These are phyloP conservation scores for Choiromyces venosus DNA, from an alignment of 495 filamentous ascomycete species.

Conservation along the genomic window DNA sequence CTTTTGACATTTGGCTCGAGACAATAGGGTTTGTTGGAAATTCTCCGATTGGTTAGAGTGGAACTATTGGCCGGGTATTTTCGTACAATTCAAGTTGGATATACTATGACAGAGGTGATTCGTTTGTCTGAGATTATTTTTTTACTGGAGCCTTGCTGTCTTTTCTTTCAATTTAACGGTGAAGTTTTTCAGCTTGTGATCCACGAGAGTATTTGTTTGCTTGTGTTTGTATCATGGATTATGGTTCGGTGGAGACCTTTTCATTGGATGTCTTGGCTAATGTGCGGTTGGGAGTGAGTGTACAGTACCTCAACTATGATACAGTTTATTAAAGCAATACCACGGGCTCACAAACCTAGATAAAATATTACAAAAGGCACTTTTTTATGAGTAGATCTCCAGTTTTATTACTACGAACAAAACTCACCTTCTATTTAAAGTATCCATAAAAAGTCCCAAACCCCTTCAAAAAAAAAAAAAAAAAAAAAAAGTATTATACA, in stretches of 20 bases:
- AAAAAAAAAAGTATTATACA: not conserved
- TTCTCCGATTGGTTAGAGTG: not conserved
- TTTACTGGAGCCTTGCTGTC: not conserved
- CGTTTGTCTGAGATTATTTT: not conserved
- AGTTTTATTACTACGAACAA: not conserved
- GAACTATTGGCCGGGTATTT: not conserved
- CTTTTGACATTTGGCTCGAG: constrained; percentile 1
- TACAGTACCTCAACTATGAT: no score
- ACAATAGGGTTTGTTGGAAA: not conserved
- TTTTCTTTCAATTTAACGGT: not conserved
- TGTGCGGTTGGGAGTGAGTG: not conserved
- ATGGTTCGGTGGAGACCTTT: not conserved
- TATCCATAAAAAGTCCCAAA: not conserved
- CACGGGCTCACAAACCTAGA: not conserved
- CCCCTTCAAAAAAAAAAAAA: not conserved
- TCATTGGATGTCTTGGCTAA: not conserved
- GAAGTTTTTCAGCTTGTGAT: no score
- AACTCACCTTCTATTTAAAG: not conserved
- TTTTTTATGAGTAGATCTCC: not conserved
- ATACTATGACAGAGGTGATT: not conserved
- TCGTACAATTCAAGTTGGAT: not conserved
- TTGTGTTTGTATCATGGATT: not conserved
- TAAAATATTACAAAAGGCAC: not conserved
- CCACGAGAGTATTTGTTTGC: not conserved
- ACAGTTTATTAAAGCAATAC: not conserved